Evolutionary conservation across 1,284 basidiomycete genomes (phyloP).

Genomic region (Cryptococcus amylolentus): DNA sequence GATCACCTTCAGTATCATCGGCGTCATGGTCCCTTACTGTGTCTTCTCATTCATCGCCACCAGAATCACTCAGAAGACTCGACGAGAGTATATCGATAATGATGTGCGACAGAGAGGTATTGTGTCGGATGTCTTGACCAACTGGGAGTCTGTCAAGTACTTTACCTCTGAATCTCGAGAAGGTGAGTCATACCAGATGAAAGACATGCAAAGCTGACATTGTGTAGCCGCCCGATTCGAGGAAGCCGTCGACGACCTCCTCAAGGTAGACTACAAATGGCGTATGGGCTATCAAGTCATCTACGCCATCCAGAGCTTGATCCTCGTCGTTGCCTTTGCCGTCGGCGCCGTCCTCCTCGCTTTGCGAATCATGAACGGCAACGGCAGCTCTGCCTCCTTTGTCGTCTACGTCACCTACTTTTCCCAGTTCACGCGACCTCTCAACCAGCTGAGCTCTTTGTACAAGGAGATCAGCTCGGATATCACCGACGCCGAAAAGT

Average conservation of each 20-base stretch:
- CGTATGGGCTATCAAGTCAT: slow-evolving; percentile 85
- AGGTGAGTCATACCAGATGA: slow-evolving; percentile 5
- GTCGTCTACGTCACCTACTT: slow-evolving; percentile 98
- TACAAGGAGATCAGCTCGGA: slow-evolving; percentile 93
- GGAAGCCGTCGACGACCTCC: slow-evolving; percentile 78
- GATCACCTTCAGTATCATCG: slow-evolving; percentile 80
- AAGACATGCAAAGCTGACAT: too few relatives aligned
- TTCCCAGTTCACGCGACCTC: slow-evolving; percentile 87
- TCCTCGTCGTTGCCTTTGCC: slow-evolving; percentile 86
- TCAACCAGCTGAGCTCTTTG: slow-evolving; percentile 92
- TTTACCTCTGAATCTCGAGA: slow-evolving; percentile 96
- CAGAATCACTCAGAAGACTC: slow-evolving; percentile 72
- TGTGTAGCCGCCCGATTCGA: slow-evolving; percentile 70
- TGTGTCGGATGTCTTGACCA: slow-evolving; percentile 94
- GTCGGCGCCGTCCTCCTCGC: slow-evolving; percentile 92
- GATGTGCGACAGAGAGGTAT: slow-evolving; percentile 92
- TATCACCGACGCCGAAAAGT: slow-evolving; percentile 89
- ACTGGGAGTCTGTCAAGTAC: slow-evolving; percentile 98
- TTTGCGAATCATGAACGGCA: slow-evolving; percentile 81
- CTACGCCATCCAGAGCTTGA: slow-evolving; percentile 91
- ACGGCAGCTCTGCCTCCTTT: slow-evolving; percentile 89
- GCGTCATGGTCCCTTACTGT: slow-evolving; percentile 82
- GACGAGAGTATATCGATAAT: slow-evolving; percentile 86
- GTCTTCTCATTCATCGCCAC: slow-evolving; percentile 95
- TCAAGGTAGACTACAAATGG: slow-evolving; percentile 85